Evolutionary conservation across 495 filamentous ascomycete genomes (phyloP).

Genomic region (Aspergillus mulundensis): DNA sequence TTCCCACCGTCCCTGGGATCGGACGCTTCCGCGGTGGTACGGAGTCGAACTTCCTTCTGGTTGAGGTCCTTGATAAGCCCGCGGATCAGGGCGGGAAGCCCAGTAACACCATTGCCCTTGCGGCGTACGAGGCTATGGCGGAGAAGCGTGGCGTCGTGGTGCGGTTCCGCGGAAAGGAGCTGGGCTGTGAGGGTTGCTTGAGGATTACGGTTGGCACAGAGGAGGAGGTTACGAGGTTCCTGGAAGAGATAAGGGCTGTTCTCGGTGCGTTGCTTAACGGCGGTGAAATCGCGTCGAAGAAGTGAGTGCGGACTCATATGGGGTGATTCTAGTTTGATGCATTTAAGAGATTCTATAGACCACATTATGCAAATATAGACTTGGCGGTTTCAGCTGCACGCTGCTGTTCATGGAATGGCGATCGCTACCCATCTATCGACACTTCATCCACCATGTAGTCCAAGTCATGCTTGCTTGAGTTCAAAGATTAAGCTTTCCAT

Average conservation of each 20-base stretch:
- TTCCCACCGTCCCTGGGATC: slow-evolving; percentile 72
- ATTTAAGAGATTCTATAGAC: not conserved
- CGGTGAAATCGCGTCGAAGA: slow-evolving; percentile 20
- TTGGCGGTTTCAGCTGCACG: not conserved
- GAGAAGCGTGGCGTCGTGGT: slow-evolving; percentile 90
- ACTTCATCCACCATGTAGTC: too few relatives aligned
- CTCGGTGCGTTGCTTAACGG: slow-evolving; percentile 46
- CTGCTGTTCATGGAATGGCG: not conserved
- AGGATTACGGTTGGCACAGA: slow-evolving; percentile 92
- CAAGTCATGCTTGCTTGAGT: too few relatives aligned
- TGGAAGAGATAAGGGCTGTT: slow-evolving; percentile 61
- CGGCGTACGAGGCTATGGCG: slow-evolving; percentile 77
- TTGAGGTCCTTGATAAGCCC: slow-evolving; percentile 73
- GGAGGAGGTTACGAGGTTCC: slow-evolving; percentile 71
- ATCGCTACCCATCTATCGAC: not conserved
- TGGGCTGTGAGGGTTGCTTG: slow-evolving; percentile 82
- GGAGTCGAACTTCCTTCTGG: slow-evolving; percentile 84
- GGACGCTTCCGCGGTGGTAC: slow-evolving; percentile 76
- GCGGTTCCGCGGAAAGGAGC: slow-evolving; percentile 86
- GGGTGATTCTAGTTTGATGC: not conserved
- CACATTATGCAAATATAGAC: not conserved
- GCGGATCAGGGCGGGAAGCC: slow-evolving; percentile 58
- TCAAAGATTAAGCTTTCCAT: too few relatives aligned
- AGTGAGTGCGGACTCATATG: not conserved
- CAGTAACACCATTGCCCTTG: slow-evolving; percentile 71